A percentile compares a stretch with the other conserved stretches of the same genome.
Evolutionary conservation across 768 basidiomycete species (phyloP).

Genomic region (Gloeopeniophorella convolvens): DNA sequence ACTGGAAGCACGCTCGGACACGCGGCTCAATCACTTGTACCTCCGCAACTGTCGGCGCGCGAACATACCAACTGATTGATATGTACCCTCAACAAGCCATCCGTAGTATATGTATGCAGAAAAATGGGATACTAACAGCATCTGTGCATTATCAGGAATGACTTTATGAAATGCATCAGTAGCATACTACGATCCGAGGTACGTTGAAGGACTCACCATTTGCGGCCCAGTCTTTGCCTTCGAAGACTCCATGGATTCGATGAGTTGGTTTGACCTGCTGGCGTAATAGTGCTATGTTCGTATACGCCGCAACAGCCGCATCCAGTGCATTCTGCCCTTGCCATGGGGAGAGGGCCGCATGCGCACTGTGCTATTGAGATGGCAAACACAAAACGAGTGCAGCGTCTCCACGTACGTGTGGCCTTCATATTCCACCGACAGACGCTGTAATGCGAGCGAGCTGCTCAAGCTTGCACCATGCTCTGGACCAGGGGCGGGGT

Average conservation of each 20-base stretch:
- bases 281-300: conserved; percentile 68
- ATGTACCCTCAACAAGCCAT: neutral
- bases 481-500: conserved; percentile 73
- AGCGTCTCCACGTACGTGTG: conserved; percentile 49
- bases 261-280: conserved; percentile 77
- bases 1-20: conserved; percentile 71
- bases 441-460: conserved; percentile 53
- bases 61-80: conserved; percentile 54
- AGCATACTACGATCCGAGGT: no score
- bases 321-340: conserved; percentile 80
- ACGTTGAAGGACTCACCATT: conserved; percentile 44
- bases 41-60: conserved; percentile 62
- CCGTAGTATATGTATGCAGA: no score
- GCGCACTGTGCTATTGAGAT: conserved; percentile 42
- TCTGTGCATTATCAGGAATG: conserved; percentile 75
- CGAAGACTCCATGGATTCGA: conserved; percentile 75
- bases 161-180: conserved; percentile 36
- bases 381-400: neutral
- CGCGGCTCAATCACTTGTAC: conserved; percentile 50
- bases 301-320: conserved; percentile 82
- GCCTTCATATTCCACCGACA: conserved; percentile 61
- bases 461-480: conserved; percentile 59
- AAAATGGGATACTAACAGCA: conserved; percentile 40
- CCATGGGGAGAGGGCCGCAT: conserved; percentile 78
- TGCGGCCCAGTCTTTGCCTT: conserved; percentile 67